Evolutionary conservation across 257 asterid species (phyloP).

Genomic region (Sherardia arvensis): DNA sequence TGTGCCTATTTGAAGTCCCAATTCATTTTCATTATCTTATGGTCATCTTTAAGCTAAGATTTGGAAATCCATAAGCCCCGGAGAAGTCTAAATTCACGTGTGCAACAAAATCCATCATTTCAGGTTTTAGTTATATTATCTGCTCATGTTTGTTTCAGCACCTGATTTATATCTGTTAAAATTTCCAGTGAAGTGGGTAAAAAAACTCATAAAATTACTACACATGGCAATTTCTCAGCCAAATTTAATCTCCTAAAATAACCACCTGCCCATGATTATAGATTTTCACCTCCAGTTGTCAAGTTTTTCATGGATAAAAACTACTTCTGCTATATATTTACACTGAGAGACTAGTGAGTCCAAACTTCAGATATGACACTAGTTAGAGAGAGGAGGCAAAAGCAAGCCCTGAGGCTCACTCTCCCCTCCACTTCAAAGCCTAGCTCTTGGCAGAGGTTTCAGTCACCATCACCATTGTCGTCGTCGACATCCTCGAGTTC

Average conservation of each 20-base stretch:
- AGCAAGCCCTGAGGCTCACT: slow-evolving; percentile 22
- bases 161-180: background rate
- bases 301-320: background rate
- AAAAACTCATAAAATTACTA: background rate
- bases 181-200: background rate
- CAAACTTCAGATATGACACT: slow-evolving; percentile 16
- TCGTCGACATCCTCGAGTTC: slow-evolving; percentile 16
- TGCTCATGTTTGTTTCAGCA: background rate
- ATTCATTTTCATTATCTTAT: background rate
- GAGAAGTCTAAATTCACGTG: slow-evolving; percentile 5
- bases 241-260: slow-evolving; percentile 3
- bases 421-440: slow-evolving; percentile 19
- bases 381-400: slow-evolving; percentile 31
- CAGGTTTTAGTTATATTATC: background rate
- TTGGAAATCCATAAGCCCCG: background rate
- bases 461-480: slow-evolving; percentile 25
- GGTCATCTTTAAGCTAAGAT: background rate
- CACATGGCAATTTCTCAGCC: slow-evolving; percentile 32
- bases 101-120: slow-evolving; percentile 3
- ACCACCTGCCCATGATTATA: slow-evolving; percentile 22
- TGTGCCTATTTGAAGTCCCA: background rate
- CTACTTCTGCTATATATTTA: background rate
- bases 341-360: background rate
- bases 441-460: slow-evolving; percentile 11
- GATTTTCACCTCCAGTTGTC: slow-evolving; percentile 10